These are phyloP conservation scores for Hortaea werneckii DNA, from an alignment of 2,329 filamentous ascomycete species.

Conservation along the genomic window DNA sequence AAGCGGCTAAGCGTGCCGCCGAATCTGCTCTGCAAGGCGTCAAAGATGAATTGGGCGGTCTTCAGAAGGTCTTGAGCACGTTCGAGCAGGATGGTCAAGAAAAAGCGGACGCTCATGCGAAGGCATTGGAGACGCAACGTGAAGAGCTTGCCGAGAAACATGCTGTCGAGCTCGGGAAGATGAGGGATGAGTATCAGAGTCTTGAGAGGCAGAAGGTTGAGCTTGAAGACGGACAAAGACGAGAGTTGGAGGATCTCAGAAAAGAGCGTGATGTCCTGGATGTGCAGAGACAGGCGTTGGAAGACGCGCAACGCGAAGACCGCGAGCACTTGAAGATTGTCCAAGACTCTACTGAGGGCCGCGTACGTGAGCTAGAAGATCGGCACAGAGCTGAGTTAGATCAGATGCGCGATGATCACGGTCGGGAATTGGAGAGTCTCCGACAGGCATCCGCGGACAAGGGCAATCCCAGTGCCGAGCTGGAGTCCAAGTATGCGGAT, in stretches of 20 bases:
- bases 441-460: neutral
- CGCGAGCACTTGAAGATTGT: too few relatives aligned
- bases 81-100: constrained; percentile 11
- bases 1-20: constrained; percentile 5
- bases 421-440: neutral
- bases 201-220: neutral
- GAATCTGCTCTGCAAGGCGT: constrained; percentile 2
- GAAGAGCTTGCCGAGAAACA: constrained; percentile 2
- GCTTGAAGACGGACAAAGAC: neutral
- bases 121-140: constrained; percentile 3
- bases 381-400: constrained; percentile 1
- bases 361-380: constrained; percentile 13
- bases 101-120: constrained; percentile 8
- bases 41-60: constrained; percentile 5
- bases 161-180: neutral
- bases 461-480: neutral
- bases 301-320: neutral
- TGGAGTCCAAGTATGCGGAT: neutral
- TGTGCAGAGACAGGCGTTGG: neutral
- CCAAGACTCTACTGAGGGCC: too few relatives aligned
- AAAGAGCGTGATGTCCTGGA: neutral
- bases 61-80: constrained; percentile 14
- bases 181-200: neutral
- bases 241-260: neutral
- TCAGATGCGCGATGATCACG: neutral